Evolutionary conservation across 1,284 basidiomycete genomes (phyloP), one percentile per base, ranked within the genome.

Genomic region (Fomes fomentarius): DNA sequence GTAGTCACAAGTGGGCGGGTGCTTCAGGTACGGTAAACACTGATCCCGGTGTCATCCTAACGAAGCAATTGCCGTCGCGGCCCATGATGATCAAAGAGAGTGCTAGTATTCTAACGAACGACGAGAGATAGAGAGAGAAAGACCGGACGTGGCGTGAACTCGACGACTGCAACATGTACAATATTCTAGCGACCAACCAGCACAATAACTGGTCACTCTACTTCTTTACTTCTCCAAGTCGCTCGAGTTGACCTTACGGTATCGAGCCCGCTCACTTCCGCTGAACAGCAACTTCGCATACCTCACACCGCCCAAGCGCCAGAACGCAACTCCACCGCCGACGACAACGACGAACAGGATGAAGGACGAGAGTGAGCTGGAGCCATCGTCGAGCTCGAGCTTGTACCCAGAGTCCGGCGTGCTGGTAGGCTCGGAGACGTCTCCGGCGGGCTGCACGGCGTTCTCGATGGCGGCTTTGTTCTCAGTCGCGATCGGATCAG

Each of bases 221-320:
- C 39, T 12, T 41, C 9, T 69, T 76, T 75, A 83, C 71, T 79
- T 79, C 72, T 84, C 80, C 60, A 77, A 42, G 49, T 85, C 84
- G 19, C 38, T 48, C 10, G 71, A 67, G 8, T 66, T 67, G 22
- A 87, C 73, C 56, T 73, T 77, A 49, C 74, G 76, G 65, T 87
- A 87, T 25, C 74, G 71, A 9, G 69, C 69, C 47, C 69, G 66
- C 46, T 66, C 63, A 24, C 65, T 66, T 33, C 68, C 62, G 42
- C 71, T 73, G 42, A 80, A 47, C 17, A 79, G 50, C 33, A 78
- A 75, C 37, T 76, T 74, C 49, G 79, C 59, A 64, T 73, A 76
- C 43, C 75, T 76, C 42, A 74, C 43, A 24, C 84, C 84, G 33
- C 85, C 83, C 35, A 85, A 72, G 71, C 78, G 85, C 54, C 80